A percentile compares a stretch with the other conserved stretches of the same genome.
Conservation (phyloP, 345 rosid species). For the Melastoma malabathricum region DNA sequence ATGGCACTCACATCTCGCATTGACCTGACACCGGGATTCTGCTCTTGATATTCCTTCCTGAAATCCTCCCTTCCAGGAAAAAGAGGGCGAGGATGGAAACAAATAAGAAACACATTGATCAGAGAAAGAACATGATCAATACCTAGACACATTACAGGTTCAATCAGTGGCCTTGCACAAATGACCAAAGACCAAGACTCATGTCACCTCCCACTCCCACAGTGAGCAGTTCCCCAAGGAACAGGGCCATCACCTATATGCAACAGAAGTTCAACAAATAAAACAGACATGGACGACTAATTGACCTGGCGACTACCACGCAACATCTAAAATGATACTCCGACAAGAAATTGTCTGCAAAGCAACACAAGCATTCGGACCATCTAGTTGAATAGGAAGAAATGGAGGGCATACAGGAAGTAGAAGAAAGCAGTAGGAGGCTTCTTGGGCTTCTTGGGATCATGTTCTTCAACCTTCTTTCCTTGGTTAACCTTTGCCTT, state of each 20-base stretch:
- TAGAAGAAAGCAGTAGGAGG: slow-evolving; percentile 90
- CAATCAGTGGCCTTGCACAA: too few relatives aligned
- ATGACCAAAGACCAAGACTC: too few relatives aligned
- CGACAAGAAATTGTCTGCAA: not conserved
- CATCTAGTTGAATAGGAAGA: not conserved
- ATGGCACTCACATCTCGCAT: slow-evolving; percentile 66
- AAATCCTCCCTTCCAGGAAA: slow-evolving; percentile 58
- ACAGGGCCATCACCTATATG: too few relatives aligned
- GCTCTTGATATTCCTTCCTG: slow-evolving; percentile 73
- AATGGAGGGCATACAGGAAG: slow-evolving; percentile 39
- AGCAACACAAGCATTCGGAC: not conserved
- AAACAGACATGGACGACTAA: too few relatives aligned
- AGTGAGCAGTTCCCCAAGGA: too few relatives aligned
- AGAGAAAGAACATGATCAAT: not conserved
- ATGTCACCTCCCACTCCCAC: too few relatives aligned
- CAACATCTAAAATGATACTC: not conserved
- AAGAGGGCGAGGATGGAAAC: not conserved
- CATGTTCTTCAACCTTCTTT: slow-evolving; percentile 18
- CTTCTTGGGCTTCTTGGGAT: slow-evolving; percentile 69
- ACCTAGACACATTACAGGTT: too few relatives aligned
- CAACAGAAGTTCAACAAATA: too few relatives aligned
- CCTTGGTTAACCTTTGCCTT: not conserved
- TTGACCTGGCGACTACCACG: too few relatives aligned
- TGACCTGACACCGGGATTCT: slow-evolving; percentile 76
- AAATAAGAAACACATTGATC: too few relatives aligned